Evolutionary conservation across 352 stramenopile genomes (phyloP).

Genomic region (Phytophthora vignae): DNA sequence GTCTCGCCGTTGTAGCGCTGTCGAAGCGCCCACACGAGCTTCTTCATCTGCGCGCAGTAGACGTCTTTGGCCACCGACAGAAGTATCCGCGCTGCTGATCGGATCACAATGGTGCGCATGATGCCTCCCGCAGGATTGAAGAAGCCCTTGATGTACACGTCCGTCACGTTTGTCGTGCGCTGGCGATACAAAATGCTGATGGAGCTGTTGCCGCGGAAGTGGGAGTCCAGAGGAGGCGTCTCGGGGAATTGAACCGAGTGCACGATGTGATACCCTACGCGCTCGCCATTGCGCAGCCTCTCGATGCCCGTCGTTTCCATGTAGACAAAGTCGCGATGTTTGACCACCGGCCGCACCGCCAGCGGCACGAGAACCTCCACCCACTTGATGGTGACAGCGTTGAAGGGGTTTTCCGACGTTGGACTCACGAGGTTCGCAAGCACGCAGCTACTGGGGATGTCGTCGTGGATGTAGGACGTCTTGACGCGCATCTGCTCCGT

Average conservation of each 20-base stretch:
- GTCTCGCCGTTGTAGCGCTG: slow-evolving; percentile 23
- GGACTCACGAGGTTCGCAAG: slow-evolving; percentile 44
- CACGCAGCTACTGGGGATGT: slow-evolving; percentile 51
- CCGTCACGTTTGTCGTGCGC: slow-evolving; percentile 48
- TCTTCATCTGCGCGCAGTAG: slow-evolving; percentile 70
- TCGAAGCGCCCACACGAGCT: slow-evolving; percentile 61
- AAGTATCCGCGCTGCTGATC: slow-evolving; percentile 40
- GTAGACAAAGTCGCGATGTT: slow-evolving; percentile 61
- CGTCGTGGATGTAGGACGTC: slow-evolving; percentile 54
- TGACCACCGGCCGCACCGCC: slow-evolving; percentile 44
- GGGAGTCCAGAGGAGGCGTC: slow-evolving; percentile 41
- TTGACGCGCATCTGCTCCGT: slow-evolving; percentile 49
- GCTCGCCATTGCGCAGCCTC: slow-evolving; percentile 43
- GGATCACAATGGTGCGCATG: slow-evolving; percentile 45
- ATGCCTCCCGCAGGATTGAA: slow-evolving; percentile 49
- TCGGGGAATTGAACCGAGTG: slow-evolving; percentile 59
- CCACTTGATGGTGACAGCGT: slow-evolving; percentile 56
- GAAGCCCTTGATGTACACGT: slow-evolving; percentile 63
- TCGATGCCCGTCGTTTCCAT: slow-evolving; percentile 54
- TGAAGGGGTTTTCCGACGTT: slow-evolving; percentile 45
- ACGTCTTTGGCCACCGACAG: slow-evolving; percentile 47
- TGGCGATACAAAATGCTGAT: slow-evolving; percentile 69
- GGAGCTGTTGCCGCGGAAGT: slow-evolving; percentile 62
- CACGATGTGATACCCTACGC: slow-evolving; percentile 51
- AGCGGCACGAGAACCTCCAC: slow-evolving; percentile 47